Base-by-base conservation (phyloP, 2,329 filamentous ascomycete genomes). In the Trichoderma semiorbis region DNA sequence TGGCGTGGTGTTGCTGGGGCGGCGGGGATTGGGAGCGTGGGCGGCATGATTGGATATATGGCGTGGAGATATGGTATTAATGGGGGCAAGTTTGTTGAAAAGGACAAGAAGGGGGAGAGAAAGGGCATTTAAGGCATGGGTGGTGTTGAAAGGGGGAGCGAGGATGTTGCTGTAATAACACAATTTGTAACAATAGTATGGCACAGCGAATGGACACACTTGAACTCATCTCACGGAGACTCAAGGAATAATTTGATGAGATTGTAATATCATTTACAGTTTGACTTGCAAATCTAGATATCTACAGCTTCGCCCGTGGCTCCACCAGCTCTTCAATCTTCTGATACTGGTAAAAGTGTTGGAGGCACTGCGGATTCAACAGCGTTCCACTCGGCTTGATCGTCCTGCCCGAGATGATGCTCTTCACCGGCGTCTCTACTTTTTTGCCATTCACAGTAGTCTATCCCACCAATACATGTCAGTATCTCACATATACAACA, bases 371-470 rank as follows among this genome's bases (percentile, higher is more conserved):
- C 0, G 93, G 93, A 77, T 97, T 96, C 68, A 92, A 81, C 76
- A 96, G 80, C 5, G 93, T 95, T 1, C 92, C 92, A 63, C 91
- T 93, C 0, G 92, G 88, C 80, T 92, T 93, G 78, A 96, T 88
- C 28, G 83, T 88, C 75, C 90, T 89, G 0, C 93, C 93, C 0
- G 89, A 93, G 1, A 96, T 90, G 74, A 96, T 96, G 78, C 93
- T 91, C 82, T 96, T 96, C 34, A 96, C 91, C 0, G 93, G 93
- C 67, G 96, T 77, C 79, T 96, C 93, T 5, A 96, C 93, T 80
- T 96, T 96, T 80, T 96, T 96, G 64, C 93, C 81, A 78, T 95
- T 96, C 74, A 96, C 90, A 0, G 93, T 96, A 0, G 90, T 92
- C 90, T 94, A 7, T 24, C 43, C 1, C 11, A 14, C 2, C 47